A percentile compares a stretch with the other conserved stretches of the same genome.
phyloP scores from a whole-genome alignment of 2,329 filamentous ascomycete species.

The Aspergillus ochraceus region DNA sequence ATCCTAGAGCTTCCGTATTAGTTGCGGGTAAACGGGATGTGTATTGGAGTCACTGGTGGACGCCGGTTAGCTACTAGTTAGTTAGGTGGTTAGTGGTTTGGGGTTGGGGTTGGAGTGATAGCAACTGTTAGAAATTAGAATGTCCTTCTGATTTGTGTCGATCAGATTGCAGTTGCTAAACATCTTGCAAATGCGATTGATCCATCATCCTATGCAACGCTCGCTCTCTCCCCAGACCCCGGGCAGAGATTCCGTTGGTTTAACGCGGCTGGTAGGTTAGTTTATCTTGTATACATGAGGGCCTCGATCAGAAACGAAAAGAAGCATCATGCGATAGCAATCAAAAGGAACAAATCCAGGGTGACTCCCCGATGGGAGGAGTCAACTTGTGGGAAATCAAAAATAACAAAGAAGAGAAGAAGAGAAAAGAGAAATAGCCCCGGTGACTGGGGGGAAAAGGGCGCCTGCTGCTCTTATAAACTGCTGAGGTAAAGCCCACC shows the following conservation, averaged over 20 bases:
- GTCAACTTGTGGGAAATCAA: not conserved
- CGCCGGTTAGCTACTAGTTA: too few relatives aligned
- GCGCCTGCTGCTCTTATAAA: conserved; percentile 15
- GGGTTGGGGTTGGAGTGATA: too few relatives aligned
- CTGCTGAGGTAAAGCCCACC: conserved; percentile 11
- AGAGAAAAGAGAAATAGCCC: conserved; percentile 8
- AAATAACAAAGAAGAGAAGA: not conserved
- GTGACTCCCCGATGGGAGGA: not conserved
- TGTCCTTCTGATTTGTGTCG: too few relatives aligned
- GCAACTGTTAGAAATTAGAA: too few relatives aligned
- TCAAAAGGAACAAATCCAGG: not conserved
- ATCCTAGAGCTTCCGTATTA: too few relatives aligned
- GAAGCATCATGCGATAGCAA: not conserved
- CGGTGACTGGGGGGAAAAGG: conserved; percentile 9
- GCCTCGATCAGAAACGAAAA: not conserved
- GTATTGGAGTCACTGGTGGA: too few relatives aligned
- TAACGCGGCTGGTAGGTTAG: not conserved
- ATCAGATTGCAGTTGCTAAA: not conserved
- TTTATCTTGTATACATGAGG: not conserved
- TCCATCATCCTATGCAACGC: not conserved
- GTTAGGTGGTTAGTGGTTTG: too few relatives aligned
- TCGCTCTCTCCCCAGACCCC: not conserved
- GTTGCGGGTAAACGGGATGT: too few relatives aligned
- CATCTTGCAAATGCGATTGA: not conserved
- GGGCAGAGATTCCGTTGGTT: not conserved